Evolutionary conservation across 2,329 filamentous ascomycete species (phyloP), one percentile per base, ranked within the genome.

Genomic region (Lasiodiplodia gonubiensis): DNA sequence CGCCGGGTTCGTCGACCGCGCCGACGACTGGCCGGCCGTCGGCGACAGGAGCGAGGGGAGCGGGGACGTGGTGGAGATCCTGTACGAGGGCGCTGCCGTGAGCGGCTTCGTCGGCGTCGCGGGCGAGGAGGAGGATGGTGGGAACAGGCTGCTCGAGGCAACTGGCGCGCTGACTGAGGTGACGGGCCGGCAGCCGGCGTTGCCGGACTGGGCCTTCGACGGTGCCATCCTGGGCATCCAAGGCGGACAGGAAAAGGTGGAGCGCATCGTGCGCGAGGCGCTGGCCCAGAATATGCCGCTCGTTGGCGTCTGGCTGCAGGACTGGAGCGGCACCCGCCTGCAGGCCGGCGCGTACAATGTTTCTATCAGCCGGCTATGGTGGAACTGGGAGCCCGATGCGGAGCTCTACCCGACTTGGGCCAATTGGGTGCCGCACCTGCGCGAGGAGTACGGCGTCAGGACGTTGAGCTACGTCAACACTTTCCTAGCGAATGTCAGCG

Each of bases 331-430:
- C 1, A 79, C 77, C 10, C 76, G 78, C 54, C 68, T 71, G 8
- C 77, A 80, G 63, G 69, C 71, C 4, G 77, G 74, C 16, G 75
- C 77, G 8, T 71, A 73, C 51, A 76, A 76, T 64, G 73, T 80
- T 42, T 77, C 75, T 8, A 39, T 63, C 48, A 67, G 65, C 18
- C 72, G 78, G 35, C 72, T 80, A 2, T 79, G 77, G 77, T 80
- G 77, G 78, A 80, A 80, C 66, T 79, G 77, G 77, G 78, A 80
- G 68, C 71, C 74, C 21, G 77, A 80, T 64, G 69, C 70, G 11
- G 65, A 69, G 5, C 72, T 79, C 1, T 80, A 79, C 64, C 78
- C 78, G 0, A 73, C 70, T 1, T 79, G 76, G 77, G 69, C 69
- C n/a, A 65, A 76, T 5, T 79, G 78, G 60, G 77, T 79, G 6